Evolutionary conservation across 2,329 filamentous ascomycete species (phyloP).

Genomic region (Fusarium goolgardi): DNA sequence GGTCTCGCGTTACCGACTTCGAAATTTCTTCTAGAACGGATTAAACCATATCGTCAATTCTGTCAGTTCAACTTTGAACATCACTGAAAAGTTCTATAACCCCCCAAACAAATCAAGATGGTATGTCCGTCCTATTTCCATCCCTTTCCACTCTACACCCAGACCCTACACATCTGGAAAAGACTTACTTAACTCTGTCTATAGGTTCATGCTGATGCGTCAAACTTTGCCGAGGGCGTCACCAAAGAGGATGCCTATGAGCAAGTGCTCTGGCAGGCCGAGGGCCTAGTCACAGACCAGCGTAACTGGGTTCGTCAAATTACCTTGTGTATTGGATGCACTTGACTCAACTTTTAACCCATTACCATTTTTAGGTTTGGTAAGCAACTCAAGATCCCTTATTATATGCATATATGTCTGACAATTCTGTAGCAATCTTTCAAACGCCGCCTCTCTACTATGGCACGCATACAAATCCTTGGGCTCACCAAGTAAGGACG

Average conservation of each 20-base stretch:
- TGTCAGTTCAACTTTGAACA: background rate
- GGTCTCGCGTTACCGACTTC: slow-evolving; percentile 10
- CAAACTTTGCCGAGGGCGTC: slow-evolving; percentile 74
- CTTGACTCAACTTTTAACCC: slow-evolving; percentile 29
- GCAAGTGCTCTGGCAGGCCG: slow-evolving; percentile 77
- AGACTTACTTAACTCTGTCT: slow-evolving; percentile 12
- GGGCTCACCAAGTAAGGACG: slow-evolving; percentile 70
- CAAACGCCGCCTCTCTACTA: slow-evolving; percentile 79
- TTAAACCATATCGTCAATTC: background rate
- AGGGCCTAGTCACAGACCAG: slow-evolving; percentile 76
- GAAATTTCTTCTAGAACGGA: slow-evolving; percentile 28
- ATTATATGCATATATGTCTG: background rate
- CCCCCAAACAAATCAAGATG: slow-evolving; percentile 25
- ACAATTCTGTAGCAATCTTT: slow-evolving; percentile 71
- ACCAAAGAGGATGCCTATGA: slow-evolving; percentile 79
- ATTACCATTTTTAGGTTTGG: slow-evolving; percentile 43
- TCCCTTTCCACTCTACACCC: background rate
- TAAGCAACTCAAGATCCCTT: slow-evolving; percentile 20
- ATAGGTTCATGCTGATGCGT: slow-evolving; percentile 82
- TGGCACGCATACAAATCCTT: slow-evolving; percentile 85
- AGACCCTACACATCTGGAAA: background rate
- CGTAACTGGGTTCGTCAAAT: slow-evolving; percentile 76
- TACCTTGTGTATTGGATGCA: background rate
- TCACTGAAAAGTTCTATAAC: background rate
- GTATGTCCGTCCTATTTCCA: slow-evolving; percentile 12